Conservation (phyloP, 768 basidiomycete genomes). For the Termitomyces sp. region DNA sequence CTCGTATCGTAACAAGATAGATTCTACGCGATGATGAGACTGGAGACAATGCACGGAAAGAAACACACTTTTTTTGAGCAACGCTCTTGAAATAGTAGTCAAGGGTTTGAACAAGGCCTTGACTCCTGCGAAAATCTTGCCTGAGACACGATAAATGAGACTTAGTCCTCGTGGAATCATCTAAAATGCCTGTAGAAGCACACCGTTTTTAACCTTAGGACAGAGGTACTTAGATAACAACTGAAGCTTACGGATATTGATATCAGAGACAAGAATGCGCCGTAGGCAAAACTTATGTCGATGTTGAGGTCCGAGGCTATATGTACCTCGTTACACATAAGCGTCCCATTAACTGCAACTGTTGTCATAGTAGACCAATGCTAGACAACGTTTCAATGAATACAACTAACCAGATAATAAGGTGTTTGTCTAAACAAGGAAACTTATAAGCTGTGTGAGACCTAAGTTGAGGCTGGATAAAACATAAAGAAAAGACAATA, state of each 20-base stretch:
- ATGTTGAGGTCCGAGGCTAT: background rate
- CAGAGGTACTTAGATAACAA: background rate
- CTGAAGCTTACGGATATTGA: background rate
- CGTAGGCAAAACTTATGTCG: background rate
- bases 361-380: background rate
- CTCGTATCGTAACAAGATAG: background rate
- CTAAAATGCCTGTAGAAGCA: background rate
- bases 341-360: background rate
- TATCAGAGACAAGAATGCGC: background rate
- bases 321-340: background rate
- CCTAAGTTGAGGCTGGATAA: background rate
- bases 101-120: background rate
- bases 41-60: background rate
- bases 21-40: background rate
- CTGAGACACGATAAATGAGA: background rate
- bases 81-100: background rate
- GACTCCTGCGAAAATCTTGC: background rate
- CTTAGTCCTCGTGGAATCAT: background rate
- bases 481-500: background rate
- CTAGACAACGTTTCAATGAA: background rate
- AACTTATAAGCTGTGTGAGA: too few species aligned
- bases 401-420: background rate
- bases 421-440: background rate
- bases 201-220: too few species aligned
- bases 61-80: background rate